Conservation (phyloP, 805 yeast genomes). For the Zygotorulaspora florentina region DNA sequence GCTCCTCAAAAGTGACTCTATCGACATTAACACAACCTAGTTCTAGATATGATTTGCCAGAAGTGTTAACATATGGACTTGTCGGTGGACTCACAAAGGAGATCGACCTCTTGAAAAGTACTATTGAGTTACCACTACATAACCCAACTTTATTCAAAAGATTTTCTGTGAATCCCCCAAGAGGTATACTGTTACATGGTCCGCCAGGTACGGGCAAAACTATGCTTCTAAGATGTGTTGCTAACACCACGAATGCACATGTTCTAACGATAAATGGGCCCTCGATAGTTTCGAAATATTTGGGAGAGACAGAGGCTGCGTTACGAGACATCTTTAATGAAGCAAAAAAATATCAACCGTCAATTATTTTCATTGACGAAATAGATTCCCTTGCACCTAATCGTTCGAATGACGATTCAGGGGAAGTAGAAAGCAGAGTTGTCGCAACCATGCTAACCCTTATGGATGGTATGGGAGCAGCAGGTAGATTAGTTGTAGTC, state of each 20-base stretch:
- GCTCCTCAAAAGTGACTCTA: constrained; percentile 29
- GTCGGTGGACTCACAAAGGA: constrained; percentile 79
- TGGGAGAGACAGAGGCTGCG: constrained; percentile 90
- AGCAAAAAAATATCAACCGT: constrained; percentile 81
- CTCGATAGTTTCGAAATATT: constrained; percentile 82
- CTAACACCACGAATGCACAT: constrained; percentile 75
- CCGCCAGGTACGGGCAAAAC: constrained; percentile 98
- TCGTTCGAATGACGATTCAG: constrained; percentile 76
- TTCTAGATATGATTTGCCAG: constrained; percentile 44
- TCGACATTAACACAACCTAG: constrained; percentile 27
- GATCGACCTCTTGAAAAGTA: constrained; percentile 54
- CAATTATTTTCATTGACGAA: constrained; percentile 86
- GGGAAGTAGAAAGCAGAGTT: constrained; percentile 86
- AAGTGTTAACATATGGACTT: constrained; percentile 42
- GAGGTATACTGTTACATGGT: constrained; percentile 91
- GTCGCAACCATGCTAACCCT: constrained; percentile 82
- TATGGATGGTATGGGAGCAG: constrained; percentile 71
- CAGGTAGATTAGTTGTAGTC: constrained; percentile 60
- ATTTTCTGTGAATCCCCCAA: constrained; percentile 88
- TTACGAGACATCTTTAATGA: constrained; percentile 79
- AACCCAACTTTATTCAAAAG: constrained; percentile 71
- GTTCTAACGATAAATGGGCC: constrained; percentile 85
- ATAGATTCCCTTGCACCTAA: constrained; percentile 89
- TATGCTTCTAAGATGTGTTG: constrained; percentile 77
- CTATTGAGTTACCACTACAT: constrained; percentile 76